Base-by-base conservation (phyloP, 805 yeast genomes). In the Candida caryicola region DNA sequence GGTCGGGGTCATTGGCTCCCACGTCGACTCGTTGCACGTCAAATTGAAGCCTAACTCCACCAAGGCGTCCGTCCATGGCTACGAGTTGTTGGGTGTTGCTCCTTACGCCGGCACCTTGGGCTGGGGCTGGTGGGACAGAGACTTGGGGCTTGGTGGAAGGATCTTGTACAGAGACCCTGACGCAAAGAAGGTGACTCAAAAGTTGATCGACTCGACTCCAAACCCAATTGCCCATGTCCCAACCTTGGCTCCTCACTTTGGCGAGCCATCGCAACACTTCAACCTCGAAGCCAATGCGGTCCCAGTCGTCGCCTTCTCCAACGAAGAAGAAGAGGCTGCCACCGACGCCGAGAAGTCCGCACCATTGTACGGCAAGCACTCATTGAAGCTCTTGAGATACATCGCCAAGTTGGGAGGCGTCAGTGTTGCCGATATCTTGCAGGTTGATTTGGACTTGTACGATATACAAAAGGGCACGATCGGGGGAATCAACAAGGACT, bases 221-320 rank as follows among this genome's bases (percentile, higher is more conserved):
- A 73, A 71, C 46, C 86, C 87, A 45, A 74, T 87, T 51, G 95
- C 90, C 10, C 80, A 80, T 50, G 83, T 87, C 37, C 95, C 95
- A 4, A 75, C 91, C 2, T 69, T 88, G 54, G 95, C 95, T 4
- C 90, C 90, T 3, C 95, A 87, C 64, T 88, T 87, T 58, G 95
- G 95, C 33, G 66, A 59, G 6, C 81, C 81, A 4, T 72, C 88
- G 2, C 53, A 62, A 17, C 82, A 82, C 6, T 85, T 82, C 64
- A 85, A 88, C 64, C 68, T 65, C 39, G 95, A 87, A 58, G 82
- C 84, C 18, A 79, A 81, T 53, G 80, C 84, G 36, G 85, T 85
- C 14, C 96, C 96, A 1, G 78, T 88, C 10, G 66, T 83, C 37
- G 95, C 89, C 0, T 82, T 71, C 48, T 49, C 62, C n/a, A 33